Conservation (phyloP, 1,139 yeast species). For the Hansenula lynferdii region DNA sequence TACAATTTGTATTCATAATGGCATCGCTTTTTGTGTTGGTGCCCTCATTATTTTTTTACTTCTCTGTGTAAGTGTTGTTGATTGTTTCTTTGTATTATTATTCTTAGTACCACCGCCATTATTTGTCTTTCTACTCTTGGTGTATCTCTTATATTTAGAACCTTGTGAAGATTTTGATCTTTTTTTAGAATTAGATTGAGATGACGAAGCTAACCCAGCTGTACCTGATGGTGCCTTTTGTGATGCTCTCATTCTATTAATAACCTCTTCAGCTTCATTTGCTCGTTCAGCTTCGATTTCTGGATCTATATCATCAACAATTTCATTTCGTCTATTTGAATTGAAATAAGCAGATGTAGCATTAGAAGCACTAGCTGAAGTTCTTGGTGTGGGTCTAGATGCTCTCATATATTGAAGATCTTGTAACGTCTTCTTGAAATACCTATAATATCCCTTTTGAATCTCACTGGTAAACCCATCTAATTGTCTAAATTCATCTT, state of each 20-base stretch:
- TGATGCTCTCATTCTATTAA: slow-evolving; percentile 8
- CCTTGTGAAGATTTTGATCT: background rate
- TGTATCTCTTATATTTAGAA: background rate
- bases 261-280: too few relatives aligned
- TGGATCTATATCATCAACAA: too few relatives aligned
- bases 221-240: slow-evolving; percentile 6
- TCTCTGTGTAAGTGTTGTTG: background rate
- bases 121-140: too few relatives aligned
- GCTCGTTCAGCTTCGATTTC: too few relatives aligned
- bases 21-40: slow-evolving; percentile 1
- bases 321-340: too few relatives aligned
- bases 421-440: slow-evolving; percentile 40
- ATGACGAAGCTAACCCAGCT: background rate
- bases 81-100: background rate
- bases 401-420: slow-evolving; percentile 32
- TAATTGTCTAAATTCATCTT: slow-evolving; percentile 43
- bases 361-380: background rate
- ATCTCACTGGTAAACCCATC: slow-evolving; percentile 32
- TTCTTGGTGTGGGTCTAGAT: background rate
- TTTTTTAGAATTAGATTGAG: background rate
- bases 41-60: background rate
- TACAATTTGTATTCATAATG: too few relatives aligned
- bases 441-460: slow-evolving; percentile 39
- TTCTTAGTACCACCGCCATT: too few relatives aligned
- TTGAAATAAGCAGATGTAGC: slow-evolving; percentile 1